Percentiles rank a stretch among this genome's conserved stretches.
These are phyloP conservation scores for Fistulifera solaris DNA, from an alignment of 108 stramenopile genomes.

Conservation along the genomic window DNA sequence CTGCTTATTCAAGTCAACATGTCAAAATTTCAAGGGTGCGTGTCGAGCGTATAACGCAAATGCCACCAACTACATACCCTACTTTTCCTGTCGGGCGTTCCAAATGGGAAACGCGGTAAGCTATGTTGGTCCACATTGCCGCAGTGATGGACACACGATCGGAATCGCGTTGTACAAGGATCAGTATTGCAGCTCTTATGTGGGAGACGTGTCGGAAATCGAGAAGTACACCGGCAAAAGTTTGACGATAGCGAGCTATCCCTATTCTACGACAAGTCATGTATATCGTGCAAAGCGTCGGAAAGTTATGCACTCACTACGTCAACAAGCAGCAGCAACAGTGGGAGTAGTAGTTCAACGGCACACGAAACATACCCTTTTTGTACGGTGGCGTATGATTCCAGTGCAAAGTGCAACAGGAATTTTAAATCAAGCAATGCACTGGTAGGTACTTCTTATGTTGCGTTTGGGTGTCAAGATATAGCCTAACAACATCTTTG, in stretches of 20 bases:
- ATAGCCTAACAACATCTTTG: too few species aligned
- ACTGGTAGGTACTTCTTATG: background rate
- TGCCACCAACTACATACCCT: constrained; percentile 16
- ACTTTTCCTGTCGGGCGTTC: constrained; percentile 33
- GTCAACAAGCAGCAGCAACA: constrained; percentile 9
- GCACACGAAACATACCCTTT: constrained; percentile 30
- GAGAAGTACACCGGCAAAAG: constrained; percentile 17
- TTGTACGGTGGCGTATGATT: constrained; percentile 52
- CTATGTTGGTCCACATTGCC: constrained; percentile 70
- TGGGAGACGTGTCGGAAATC: constrained; percentile 27
- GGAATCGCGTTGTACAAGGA: constrained; percentile 69
- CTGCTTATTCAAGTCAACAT: constrained; percentile 29
- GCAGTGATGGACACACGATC: constrained; percentile 57
- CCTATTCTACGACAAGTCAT: constrained; percentile 26
- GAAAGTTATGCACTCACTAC: constrained; percentile 27
- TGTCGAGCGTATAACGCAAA: constrained; percentile 38
- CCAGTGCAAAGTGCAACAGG: constrained; percentile 61
- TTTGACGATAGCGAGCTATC: constrained; percentile 20
- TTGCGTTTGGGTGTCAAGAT: constrained; percentile 10
- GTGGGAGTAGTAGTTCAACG: constrained; percentile 14
- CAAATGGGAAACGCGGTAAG: constrained; percentile 24
- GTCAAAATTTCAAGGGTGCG: constrained; percentile 24
- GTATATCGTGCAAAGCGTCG: constrained; percentile 57
- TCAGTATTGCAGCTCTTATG: constrained; percentile 58
- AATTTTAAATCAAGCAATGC: constrained; percentile 26